Evolutionary conservation across 2,329 filamentous ascomycete genomes (phyloP).

Genomic region (Shiraia sp.): DNA sequence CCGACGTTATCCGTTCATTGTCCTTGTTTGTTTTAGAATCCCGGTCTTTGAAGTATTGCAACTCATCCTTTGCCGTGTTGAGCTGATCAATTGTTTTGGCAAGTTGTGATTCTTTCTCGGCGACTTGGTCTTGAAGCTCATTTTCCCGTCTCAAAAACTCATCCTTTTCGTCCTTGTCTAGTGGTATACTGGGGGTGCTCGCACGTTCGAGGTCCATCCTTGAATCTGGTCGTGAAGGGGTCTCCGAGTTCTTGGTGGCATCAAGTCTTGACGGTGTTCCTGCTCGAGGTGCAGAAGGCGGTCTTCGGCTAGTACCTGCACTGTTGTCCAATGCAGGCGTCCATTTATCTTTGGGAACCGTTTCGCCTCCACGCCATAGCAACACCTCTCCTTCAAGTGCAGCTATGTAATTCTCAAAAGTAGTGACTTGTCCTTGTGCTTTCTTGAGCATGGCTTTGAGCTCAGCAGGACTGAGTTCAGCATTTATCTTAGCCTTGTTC

Average conservation of each 20-base stretch:
- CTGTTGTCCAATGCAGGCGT: constrained; percentile 66
- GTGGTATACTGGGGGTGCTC: constrained; percentile 80
- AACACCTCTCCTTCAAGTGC: constrained; percentile 83
- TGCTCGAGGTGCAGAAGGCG: constrained; percentile 57
- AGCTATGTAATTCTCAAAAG: constrained; percentile 84
- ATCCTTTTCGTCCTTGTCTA: constrained; percentile 96
- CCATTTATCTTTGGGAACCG: constrained; percentile 89
- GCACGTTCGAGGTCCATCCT: constrained; percentile 74
- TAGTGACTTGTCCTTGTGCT: constrained; percentile 84
- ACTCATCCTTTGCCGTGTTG: constrained; percentile 82
- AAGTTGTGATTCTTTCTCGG: constrained; percentile 86
- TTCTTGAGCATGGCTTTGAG: constrained; percentile 93
- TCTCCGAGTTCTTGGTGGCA: constrained; percentile 49
- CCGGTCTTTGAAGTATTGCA: constrained; percentile 82
- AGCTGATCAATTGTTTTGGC: constrained; percentile 78
- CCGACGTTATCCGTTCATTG: constrained; percentile 82
- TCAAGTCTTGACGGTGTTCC: constrained; percentile 64
- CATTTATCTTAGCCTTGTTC: constrained; percentile 99
- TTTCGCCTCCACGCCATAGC: constrained; percentile 84
- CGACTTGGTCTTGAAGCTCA: constrained; percentile 93
- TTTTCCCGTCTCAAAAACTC: constrained; percentile 95
- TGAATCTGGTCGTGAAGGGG: constrained; percentile 62
- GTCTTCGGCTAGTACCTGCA: constrained; percentile 52
- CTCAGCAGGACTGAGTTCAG: constrained; percentile 92
- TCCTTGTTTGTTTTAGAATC: constrained; percentile 82